These are phyloP conservation scores for Coemansia sp. DNA, from an alignment of 192 early-diverging fungal species.

Conservation along the genomic window DNA sequence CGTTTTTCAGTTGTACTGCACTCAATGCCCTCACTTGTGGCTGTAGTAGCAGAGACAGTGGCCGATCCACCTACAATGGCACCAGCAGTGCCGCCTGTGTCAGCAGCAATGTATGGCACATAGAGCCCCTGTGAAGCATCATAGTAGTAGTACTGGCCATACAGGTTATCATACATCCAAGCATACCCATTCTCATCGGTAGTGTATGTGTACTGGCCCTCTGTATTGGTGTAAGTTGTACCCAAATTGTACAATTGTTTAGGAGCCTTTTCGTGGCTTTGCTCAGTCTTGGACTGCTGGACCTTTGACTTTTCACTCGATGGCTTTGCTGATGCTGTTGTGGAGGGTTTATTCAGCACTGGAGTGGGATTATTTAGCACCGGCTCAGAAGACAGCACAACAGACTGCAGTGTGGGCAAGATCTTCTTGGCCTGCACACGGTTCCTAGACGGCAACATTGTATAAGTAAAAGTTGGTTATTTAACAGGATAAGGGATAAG, in stretches of 20 bases:
- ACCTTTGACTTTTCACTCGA: too few species aligned
- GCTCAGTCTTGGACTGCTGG: too few species aligned
- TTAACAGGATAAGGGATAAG: neutral
- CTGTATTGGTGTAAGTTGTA: neutral
- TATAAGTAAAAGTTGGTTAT: neutral
- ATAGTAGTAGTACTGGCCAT: constrained; percentile 53
- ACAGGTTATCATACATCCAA: constrained; percentile 39
- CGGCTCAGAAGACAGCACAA: constrained; percentile 25
- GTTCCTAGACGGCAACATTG: constrained; percentile 35
- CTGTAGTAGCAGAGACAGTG: neutral
- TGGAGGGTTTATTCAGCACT: neutral
- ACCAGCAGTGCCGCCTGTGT: neutral
- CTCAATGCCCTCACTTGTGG: too few species aligned
- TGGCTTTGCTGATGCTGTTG: neutral
- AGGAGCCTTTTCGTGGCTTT: too few species aligned
- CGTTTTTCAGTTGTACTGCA: constrained; percentile 12
- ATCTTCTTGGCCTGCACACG: constrained; percentile 29
- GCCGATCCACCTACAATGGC: neutral
- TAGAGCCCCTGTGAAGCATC: constrained; percentile 28
- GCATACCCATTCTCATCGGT: constrained; percentile 45
- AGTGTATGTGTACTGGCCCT: constrained; percentile 44
- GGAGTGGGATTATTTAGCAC: constrained; percentile 15
- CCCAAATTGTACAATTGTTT: neutral
- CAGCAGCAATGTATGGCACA: constrained; percentile 18
- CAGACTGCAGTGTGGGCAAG: constrained; percentile 1